phyloP scores from a whole-genome alignment of 2,329 filamentous ascomycete species.

The Pyrenophora tritici-repentis region DNA sequence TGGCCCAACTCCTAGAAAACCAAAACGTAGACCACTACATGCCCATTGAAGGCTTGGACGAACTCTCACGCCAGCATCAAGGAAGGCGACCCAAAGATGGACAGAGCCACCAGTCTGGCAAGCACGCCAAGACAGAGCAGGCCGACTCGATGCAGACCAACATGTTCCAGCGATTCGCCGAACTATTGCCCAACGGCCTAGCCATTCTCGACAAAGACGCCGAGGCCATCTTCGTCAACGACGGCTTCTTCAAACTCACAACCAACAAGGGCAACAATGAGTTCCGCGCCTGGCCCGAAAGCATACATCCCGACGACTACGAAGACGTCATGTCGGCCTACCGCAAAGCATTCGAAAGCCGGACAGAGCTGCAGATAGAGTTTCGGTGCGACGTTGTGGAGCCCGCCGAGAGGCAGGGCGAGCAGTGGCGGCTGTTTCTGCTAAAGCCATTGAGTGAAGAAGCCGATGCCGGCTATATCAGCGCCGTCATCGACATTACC shows the following conservation, averaged over 20 bases:
- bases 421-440: slow-evolving; percentile 51
- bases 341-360: slow-evolving; percentile 48
- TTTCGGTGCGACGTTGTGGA: slow-evolving; percentile 48
- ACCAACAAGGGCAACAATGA: slow-evolving; percentile 48
- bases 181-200: slow-evolving; percentile 53
- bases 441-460: slow-evolving; percentile 51
- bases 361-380: slow-evolving; percentile 49
- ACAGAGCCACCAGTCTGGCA: slow-evolving; percentile 8
- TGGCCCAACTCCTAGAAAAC: slow-evolving; percentile 39
- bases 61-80: slow-evolving; percentile 18
- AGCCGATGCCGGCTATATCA: slow-evolving; percentile 52
- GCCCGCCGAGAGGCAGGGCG: slow-evolving; percentile 26
- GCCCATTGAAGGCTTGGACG: slow-evolving; percentile 32
- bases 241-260: slow-evolving; percentile 53
- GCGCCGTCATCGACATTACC: slow-evolving; percentile 54
- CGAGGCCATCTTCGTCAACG: slow-evolving; percentile 54
- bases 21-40: slow-evolving; percentile 28
- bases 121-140: slow-evolving; percentile 9
- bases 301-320: slow-evolving; percentile 52
- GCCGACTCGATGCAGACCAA: slow-evolving; percentile 46
- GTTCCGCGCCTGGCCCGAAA: slow-evolving; percentile 54
- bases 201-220: slow-evolving; percentile 53
- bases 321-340: slow-evolving; percentile 53
- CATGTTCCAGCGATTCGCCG: slow-evolving; percentile 53
- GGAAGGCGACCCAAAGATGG: slow-evolving; percentile 17